Percentiles rank a stretch among this genome's conserved stretches.
Conservation (phyloP, 2,329 filamentous ascomycete species). For the Fusarium torreyae region DNA sequence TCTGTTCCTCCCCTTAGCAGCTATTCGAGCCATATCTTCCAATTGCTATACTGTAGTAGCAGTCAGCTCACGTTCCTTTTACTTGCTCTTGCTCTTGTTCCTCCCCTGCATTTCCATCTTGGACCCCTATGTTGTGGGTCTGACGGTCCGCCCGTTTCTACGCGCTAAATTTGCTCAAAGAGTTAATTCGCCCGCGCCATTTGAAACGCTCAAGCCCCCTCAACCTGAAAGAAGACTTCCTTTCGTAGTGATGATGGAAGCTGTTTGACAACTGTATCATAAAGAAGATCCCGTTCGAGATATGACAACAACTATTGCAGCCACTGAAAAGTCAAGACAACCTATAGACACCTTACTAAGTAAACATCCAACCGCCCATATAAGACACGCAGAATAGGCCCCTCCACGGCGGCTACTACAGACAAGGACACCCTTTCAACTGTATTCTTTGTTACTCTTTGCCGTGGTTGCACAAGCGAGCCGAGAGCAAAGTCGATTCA, state of each 20-base stretch:
- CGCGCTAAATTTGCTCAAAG: conserved; percentile 42
- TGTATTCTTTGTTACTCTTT: conserved; percentile 7
- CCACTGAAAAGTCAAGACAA: conserved; percentile 7
- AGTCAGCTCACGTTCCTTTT: neutral
- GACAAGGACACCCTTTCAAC: neutral
- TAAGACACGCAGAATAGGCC: conserved; percentile 12
- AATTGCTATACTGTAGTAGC: too few species aligned
- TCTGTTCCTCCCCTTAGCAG: neutral
- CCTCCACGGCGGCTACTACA: conserved; percentile 22
- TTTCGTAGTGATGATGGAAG: neutral
- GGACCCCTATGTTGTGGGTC: conserved; percentile 44
- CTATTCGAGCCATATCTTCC: neutral
- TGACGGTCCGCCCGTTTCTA: conserved; percentile 34
- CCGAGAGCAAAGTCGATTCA: neutral
- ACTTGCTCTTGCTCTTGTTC: neutral
- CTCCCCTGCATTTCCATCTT: conserved; percentile 30
- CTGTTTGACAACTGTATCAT: conserved; percentile 9
- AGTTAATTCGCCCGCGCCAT: conserved; percentile 33
- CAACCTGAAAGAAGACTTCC: neutral
- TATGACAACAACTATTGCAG: neutral
- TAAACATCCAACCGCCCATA: neutral
- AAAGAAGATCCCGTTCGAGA: neutral
- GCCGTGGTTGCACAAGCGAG: conserved; percentile 10
- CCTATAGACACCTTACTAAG: neutral
- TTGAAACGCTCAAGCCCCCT: conserved; percentile 36